Base-by-base conservation (phyloP, 2,329 filamentous ascomycete species). In the Nemania serpens region DNA sequence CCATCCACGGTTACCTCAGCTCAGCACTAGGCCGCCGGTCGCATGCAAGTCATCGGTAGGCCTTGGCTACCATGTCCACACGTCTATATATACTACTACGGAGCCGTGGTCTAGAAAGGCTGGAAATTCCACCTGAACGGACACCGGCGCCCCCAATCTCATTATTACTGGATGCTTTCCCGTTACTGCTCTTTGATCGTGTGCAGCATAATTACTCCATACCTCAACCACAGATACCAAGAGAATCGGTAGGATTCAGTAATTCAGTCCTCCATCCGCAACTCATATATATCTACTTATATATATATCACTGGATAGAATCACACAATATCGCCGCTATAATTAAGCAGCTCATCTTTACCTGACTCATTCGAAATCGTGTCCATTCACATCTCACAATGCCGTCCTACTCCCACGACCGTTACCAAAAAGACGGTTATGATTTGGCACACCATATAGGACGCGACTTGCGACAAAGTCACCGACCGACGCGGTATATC, bases 401-500 rank as follows among this genome's bases (percentile, higher is more conserved):
- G 69, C 51, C 61, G 3, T 29, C 66, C 17, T 52, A 64, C 41
- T 34, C 58, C 20, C 12, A 53, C 15, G 46, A 62, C 42, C 41
- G 29, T 11, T 5, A 54, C 49, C 6, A 52, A 58, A 48, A 51
- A 11, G 47, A 63, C 10, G 58, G 63, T 17, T 61, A 64, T 29
- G 61, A 69, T 15, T 47, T 69, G 3, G 63, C 65, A 2, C 55
- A 66, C 2, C 61, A 65, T 5, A 22, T 69, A 29, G 42, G 45
- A 5, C 63, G 63, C 29, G 65, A 69, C 3, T 33, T 50, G 5
- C 63, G 65, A 7, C 55, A 69, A 17, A 62, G 61, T 50, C 47
- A 59, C 17, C 60, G 67, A 2, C 62, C 69, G 4, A 68, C 66
- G 2, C 62, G 59, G 10, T 69, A 64, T 57, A 70, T 73, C 18